phyloP scores from a whole-genome alignment of 106 monocot genomes.

The Chionographis japonica region DNA sequence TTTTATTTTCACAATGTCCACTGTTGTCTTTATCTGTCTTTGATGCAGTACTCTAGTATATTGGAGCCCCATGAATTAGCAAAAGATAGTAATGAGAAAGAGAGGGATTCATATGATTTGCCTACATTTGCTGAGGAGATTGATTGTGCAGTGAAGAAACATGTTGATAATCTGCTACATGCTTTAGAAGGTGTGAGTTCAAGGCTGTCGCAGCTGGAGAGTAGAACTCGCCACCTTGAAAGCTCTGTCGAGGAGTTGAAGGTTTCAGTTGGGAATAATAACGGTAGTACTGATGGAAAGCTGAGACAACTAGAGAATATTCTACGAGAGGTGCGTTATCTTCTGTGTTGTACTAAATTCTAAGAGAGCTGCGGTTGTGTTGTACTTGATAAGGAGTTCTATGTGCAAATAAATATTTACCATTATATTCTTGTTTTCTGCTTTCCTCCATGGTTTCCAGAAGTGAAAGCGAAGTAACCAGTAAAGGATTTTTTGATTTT shows the following conservation, averaged over 20 bases:
- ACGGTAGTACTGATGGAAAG: conserved; percentile 54
- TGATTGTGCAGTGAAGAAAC: conserved; percentile 53
- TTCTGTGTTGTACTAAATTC: not conserved
- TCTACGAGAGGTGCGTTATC: conserved; percentile 47
- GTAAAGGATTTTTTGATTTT: too few relatives aligned
- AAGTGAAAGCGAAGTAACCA: too few relatives aligned
- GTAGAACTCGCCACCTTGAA: conserved; percentile 47
- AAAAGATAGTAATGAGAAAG: conserved; percentile 41
- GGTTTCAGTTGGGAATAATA: conserved; percentile 29
- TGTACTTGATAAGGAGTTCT: not conserved
- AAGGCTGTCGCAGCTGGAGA: conserved; percentile 61
- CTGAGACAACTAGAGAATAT: conserved; percentile 66
- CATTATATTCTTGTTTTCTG: not conserved
- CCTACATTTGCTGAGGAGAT: conserved; percentile 35
- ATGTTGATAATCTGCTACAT: conserved; percentile 53
- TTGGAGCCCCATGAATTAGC: conserved; percentile 47
- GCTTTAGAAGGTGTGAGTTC: conserved; percentile 63
- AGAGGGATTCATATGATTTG: conserved; percentile 31
- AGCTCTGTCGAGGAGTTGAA: conserved; percentile 51
- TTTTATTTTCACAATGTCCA: too few relatives aligned
- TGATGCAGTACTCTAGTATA: conserved; percentile 43
- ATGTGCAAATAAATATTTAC: not conserved
- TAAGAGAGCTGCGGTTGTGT: too few relatives aligned
- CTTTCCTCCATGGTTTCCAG: too few relatives aligned
- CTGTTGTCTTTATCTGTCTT: not conserved